phyloP scores from a whole-genome alignment of 2,329 filamentous ascomycete species.

The Beauveria caledonica region DNA sequence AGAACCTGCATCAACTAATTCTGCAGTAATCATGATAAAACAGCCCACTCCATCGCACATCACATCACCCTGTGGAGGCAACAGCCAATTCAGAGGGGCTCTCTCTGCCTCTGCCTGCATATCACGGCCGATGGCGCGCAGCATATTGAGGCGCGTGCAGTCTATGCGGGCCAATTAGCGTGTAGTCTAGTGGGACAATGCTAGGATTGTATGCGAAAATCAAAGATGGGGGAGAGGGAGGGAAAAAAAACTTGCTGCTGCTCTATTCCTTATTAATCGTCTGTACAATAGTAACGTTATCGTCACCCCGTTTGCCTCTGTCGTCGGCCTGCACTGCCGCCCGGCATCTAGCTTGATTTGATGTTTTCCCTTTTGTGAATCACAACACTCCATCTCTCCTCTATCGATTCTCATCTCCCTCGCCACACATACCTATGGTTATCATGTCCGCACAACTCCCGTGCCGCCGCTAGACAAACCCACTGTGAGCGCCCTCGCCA shows the following conservation, averaged over 20 bases:
- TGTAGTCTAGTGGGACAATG: neutral
- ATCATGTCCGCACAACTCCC: too few relatives aligned
- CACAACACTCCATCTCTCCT: too few relatives aligned
- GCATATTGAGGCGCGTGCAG: constrained; percentile 4
- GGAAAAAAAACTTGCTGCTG: neutral
- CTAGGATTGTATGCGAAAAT: neutral
- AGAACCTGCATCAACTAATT: too few relatives aligned
- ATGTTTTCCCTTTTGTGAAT: too few relatives aligned
- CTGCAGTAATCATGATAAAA: neutral
- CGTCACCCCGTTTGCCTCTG: too few relatives aligned
- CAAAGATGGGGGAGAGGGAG: too few relatives aligned
- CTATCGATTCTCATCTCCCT: too few relatives aligned
- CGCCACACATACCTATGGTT: too few relatives aligned
- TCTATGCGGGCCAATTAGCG: neutral
- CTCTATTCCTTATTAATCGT: neutral
- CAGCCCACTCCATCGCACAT: neutral
- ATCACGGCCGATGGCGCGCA: constrained; percentile 5
- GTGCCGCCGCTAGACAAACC: too few relatives aligned
- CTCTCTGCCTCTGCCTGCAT: neutral
- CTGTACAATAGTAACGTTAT: too few relatives aligned
- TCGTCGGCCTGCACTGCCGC: too few relatives aligned
- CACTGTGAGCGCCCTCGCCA: neutral
- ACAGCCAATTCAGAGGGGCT: neutral
- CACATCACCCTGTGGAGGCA: neutral
- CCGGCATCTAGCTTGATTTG: too few relatives aligned